Percentiles rank a stretch among this genome's conserved stretches.
phyloP scores from a whole-genome alignment of 2,329 filamentous ascomycete species.

The Xylaria sp. region DNA sequence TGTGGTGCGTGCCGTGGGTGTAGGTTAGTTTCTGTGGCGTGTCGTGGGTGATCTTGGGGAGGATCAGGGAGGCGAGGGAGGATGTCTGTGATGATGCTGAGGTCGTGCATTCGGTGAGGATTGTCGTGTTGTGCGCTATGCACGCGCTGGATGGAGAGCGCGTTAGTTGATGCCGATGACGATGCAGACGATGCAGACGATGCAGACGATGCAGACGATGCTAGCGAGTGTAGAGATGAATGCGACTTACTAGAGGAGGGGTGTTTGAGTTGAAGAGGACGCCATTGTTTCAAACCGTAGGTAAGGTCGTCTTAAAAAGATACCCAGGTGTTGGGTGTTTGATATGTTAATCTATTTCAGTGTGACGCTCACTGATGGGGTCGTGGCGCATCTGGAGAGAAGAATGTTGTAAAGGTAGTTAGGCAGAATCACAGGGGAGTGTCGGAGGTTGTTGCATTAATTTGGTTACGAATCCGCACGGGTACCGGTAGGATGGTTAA shows the following conservation, averaged over 20 bases:
- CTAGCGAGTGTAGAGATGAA: constrained; percentile 30
- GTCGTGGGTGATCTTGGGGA: constrained; percentile 90
- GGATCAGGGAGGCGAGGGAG: constrained; percentile 89
- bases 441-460: neutral
- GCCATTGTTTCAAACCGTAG: constrained; percentile 64
- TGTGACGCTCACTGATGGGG: neutral
- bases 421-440: neutral
- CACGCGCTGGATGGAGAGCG: constrained; percentile 73
- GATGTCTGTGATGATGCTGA: constrained; percentile 85
- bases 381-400: constrained; percentile 3
- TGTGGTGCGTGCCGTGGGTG: constrained; percentile 89
- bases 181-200: constrained; percentile 28
- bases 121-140: constrained; percentile 92
- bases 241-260: constrained; percentile 75
- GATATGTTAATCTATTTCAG: constrained; percentile 5
- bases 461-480: neutral
- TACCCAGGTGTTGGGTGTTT: constrained; percentile 5
- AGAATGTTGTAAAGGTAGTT: neutral
- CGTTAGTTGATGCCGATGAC: neutral
- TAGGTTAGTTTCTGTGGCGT: constrained; percentile 90
- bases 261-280: constrained; percentile 76
- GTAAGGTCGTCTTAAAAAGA: constrained; percentile 1
- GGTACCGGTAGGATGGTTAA: constrained; percentile 1
- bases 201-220: constrained; percentile 22
- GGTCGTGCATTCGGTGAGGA: constrained; percentile 91